phyloP scores from a whole-genome alignment of 768 basidiomycete genomes.

The Lentinula lateritia region DNA sequence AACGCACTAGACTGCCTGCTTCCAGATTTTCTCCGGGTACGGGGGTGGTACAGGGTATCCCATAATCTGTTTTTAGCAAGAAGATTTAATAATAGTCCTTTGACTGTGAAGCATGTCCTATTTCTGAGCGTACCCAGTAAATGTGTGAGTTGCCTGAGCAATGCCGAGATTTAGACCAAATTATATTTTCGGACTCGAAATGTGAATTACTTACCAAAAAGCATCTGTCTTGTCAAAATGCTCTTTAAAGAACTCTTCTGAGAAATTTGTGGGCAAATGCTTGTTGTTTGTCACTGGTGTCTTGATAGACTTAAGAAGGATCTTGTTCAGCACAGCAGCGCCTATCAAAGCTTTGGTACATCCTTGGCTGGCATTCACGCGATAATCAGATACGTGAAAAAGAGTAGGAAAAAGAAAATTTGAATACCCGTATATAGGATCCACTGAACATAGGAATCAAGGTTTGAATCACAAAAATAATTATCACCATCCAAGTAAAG shows the following conservation, averaged over 20 bases:
- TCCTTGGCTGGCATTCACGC: conserved; percentile 8
- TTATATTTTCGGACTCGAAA: not conserved
- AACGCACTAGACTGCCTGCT: conserved; percentile 1
- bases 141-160: not conserved
- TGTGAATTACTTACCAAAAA: conserved; percentile 2
- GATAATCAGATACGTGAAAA: not conserved
- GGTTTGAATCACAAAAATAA: no score
- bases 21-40: conserved; percentile 7
- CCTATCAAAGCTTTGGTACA: conserved; percentile 14
- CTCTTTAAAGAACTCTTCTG: conserved; percentile 3
- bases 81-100: no score
- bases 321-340: conserved; percentile 8
- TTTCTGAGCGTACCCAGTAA: not conserved
- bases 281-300: not conserved
- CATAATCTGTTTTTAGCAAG: conserved; percentile 8
- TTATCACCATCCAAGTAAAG: no score
- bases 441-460: not conserved
- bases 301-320: not conserved
- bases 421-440: conserved; percentile 14
- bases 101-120: no score
- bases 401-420: not conserved
- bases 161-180: not conserved
- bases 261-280: conserved; percentile 8
- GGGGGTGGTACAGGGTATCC: conserved; percentile 9
- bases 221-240: conserved; percentile 6